phyloP scores from a whole-genome alignment of 73 alveolate species.

The Paramecium bursaria region DNA sequence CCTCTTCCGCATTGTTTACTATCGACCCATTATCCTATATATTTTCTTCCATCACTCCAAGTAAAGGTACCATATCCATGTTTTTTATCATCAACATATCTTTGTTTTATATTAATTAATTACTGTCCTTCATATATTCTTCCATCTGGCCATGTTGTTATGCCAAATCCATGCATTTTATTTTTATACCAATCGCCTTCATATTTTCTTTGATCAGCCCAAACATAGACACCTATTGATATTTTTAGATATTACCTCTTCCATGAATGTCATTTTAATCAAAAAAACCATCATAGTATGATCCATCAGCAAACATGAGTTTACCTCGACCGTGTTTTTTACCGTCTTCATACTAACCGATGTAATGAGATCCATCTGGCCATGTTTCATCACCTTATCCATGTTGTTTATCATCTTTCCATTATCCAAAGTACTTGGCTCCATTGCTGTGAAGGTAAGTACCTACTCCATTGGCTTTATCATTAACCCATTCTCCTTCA shows the following conservation, averaged over 20 bases:
- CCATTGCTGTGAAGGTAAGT: constrained; percentile 66
- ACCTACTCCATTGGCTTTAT: constrained; percentile 67
- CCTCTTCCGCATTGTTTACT: constrained; percentile 75
- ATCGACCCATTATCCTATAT: constrained; percentile 70
- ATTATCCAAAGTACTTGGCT: constrained; percentile 74
- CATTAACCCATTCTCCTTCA: constrained; percentile 79
- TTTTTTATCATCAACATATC: constrained; percentile 81
- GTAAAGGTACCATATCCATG: constrained; percentile 82
- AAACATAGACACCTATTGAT: constrained; percentile 73
- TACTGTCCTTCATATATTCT: constrained; percentile 83
- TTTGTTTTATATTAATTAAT: constrained; percentile 81
- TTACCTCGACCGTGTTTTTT: constrained; percentile 75
- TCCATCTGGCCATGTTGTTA: constrained; percentile 75
- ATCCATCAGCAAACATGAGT: constrained; percentile 74
- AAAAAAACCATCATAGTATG: constrained; percentile 78
- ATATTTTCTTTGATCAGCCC: constrained; percentile 85
- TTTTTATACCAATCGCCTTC: constrained; percentile 76
- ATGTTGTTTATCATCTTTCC: constrained; percentile 80
- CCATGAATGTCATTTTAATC: constrained; percentile 59
- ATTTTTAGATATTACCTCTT: background rate
- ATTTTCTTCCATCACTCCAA: constrained; percentile 76
- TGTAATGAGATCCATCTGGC: constrained; percentile 78
- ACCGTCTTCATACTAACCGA: constrained; percentile 74
- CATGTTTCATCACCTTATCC: constrained; percentile 76
- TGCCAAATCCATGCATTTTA: constrained; percentile 75